Evolutionary conservation across 139 green algal genomes (phyloP).

Genomic region (Coelastrella sp.): DNA sequence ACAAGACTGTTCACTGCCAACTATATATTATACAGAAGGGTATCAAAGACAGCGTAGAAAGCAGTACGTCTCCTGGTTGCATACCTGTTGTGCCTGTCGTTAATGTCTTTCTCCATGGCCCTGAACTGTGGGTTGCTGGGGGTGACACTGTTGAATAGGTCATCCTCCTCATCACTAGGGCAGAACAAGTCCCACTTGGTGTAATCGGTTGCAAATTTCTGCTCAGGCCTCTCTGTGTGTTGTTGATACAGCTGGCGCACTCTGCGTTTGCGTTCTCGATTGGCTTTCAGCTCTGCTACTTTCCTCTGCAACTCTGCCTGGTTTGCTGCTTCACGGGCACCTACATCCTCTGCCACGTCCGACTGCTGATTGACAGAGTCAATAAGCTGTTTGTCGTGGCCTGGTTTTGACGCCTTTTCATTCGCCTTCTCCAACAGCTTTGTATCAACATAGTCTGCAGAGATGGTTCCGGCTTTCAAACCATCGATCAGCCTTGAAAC

Average conservation of each 20-base stretch:
- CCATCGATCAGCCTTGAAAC: slow-evolving; percentile 75
- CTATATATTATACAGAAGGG: too few relatives aligned
- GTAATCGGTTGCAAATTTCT: slow-evolving; percentile 74
- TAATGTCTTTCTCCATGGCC: slow-evolving; percentile 86
- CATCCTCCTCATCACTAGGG: slow-evolving; percentile 87
- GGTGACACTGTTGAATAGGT: slow-evolving; percentile 70
- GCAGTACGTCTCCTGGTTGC: neutral
- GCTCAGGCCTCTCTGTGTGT: neutral
- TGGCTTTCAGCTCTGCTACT: slow-evolving; percentile 68
- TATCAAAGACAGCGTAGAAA: neutral
- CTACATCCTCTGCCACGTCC: neutral
- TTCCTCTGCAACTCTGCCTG: slow-evolving; percentile 49
- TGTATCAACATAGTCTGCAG: slow-evolving; percentile 75
- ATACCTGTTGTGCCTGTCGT: slow-evolving; percentile 76
- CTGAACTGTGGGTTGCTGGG: slow-evolving; percentile 70
- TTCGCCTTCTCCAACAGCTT: slow-evolving; percentile 44
- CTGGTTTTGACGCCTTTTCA: slow-evolving; percentile 24
- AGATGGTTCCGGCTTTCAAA: slow-evolving; percentile 72
- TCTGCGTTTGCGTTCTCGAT: slow-evolving; percentile 60
- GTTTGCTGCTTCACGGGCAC: slow-evolving; percentile 44
- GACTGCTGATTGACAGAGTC: neutral
- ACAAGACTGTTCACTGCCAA: too few relatives aligned
- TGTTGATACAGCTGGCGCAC: slow-evolving; percentile 62
- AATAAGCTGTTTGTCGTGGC: neutral
- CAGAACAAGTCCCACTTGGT: slow-evolving; percentile 86